These are phyloP conservation scores for Ceratocystis papillata DNA, from an alignment of 2,329 filamentous ascomycete genomes.

Conservation along the genomic window DNA sequence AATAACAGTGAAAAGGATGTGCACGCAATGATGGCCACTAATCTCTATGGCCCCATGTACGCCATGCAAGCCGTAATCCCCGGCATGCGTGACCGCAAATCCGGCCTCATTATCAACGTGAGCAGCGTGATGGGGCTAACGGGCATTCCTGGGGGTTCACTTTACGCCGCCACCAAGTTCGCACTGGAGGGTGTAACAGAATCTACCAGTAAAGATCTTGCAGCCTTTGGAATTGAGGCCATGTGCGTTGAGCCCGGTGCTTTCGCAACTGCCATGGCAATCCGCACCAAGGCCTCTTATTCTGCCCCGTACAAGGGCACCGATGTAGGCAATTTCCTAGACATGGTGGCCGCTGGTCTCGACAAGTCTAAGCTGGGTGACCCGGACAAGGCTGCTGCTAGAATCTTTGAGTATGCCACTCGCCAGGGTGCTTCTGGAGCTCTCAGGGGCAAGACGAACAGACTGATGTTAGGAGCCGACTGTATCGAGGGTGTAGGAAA, in stretches of 20 bases:
- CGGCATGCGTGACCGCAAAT: slow-evolving; percentile 34
- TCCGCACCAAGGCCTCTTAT: slow-evolving; percentile 24
- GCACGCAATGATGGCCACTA: slow-evolving; percentile 37
- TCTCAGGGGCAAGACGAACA: slow-evolving; percentile 30
- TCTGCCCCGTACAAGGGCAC: slow-evolving; percentile 30
- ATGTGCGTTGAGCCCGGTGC: slow-evolving; percentile 41
- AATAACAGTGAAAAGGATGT: slow-evolving; percentile 33
- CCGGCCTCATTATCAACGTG: slow-evolving; percentile 39
- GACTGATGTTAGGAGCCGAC: slow-evolving; percentile 33
- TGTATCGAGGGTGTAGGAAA: slow-evolving; percentile 28
- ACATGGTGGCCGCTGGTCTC: slow-evolving; percentile 27
- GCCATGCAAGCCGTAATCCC: slow-evolving; percentile 40
- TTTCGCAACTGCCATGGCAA: slow-evolving; percentile 42
- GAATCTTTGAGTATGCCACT: slow-evolving; percentile 33
- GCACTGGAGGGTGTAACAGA: slow-evolving; percentile 38
- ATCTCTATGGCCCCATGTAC: slow-evolving; percentile 41
- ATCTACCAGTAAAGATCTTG: slow-evolving; percentile 36
- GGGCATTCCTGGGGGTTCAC: slow-evolving; percentile 32
- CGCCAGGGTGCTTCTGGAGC: slow-evolving; percentile 27
- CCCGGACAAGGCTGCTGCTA: slow-evolving; percentile 32
- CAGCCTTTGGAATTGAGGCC: slow-evolving; percentile 37
- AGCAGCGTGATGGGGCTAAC: slow-evolving; percentile 39
- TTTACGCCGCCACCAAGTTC: slow-evolving; percentile 39
- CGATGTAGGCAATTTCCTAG: slow-evolving; percentile 27
- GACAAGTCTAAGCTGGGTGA: slow-evolving; percentile 34